Conservation (phyloP, 768 basidiomycete species). For the Exidia glandulosa region DNA sequence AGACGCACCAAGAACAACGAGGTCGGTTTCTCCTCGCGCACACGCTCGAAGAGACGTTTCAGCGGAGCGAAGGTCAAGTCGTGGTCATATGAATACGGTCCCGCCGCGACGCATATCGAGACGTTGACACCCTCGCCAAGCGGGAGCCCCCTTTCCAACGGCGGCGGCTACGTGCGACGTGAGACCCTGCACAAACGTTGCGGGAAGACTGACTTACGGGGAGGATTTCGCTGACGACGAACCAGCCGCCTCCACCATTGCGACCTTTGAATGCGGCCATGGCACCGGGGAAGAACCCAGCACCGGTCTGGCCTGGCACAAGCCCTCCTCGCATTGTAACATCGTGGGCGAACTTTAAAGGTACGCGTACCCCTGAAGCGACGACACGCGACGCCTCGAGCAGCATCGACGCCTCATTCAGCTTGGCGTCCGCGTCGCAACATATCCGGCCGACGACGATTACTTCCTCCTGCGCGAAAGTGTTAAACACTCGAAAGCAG, state of each 20-base stretch:
- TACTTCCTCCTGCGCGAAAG: conserved; percentile 40
- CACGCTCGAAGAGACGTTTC: conserved; percentile 38
- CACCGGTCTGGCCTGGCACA: conserved; percentile 45
- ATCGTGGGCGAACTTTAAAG: conserved; percentile 56
- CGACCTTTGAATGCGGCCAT: conserved; percentile 77
- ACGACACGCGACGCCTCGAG: conserved; percentile 79
- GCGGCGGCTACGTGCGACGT: conserved; percentile 25
- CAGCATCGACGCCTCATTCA: conserved; percentile 60
- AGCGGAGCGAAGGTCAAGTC: conserved; percentile 71
- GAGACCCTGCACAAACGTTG: neutral
- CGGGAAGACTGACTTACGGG: conserved; percentile 38
- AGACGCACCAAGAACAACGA: conserved; percentile 74
- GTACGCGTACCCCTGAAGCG: conserved; percentile 55
- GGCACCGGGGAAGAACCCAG: conserved; percentile 81
- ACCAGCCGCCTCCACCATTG: conserved; percentile 86
- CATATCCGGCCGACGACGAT: conserved; percentile 65
- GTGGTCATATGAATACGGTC: conserved; percentile 75
- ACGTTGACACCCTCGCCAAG: too few relatives aligned
- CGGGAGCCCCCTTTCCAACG: conserved; percentile 28
- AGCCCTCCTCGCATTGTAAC: conserved; percentile 53
- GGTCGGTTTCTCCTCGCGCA: conserved; percentile 41
- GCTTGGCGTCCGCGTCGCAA: conserved; percentile 61
- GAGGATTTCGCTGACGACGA: conserved; percentile 72
- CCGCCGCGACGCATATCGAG: conserved; percentile 63
- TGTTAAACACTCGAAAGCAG: neutral